phyloP scores from a whole-genome alignment of 2,329 filamentous ascomycete species.

The Neofusicoccum cordaticola region DNA sequence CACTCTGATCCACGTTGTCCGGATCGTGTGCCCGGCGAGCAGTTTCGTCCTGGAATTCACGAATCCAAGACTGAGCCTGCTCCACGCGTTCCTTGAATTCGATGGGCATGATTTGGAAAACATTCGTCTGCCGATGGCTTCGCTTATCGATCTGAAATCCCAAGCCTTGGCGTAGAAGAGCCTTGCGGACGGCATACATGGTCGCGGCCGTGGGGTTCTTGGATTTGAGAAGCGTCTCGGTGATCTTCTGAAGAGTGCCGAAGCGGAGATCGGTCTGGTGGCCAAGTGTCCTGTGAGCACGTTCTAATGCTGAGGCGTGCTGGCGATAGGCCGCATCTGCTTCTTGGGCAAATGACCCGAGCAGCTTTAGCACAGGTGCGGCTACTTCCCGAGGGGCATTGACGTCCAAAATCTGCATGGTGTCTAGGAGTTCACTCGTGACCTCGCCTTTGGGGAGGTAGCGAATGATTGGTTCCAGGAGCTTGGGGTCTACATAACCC shows the following conservation, averaged over 20 bases:
- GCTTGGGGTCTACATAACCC: conserved; percentile 44
- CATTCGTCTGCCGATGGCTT: conserved; percentile 51
- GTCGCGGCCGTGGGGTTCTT: conserved; percentile 46
- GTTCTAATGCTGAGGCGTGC: conserved; percentile 47
- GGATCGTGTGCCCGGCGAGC: conserved; percentile 23
- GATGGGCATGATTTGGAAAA: conserved; percentile 62
- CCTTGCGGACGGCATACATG: conserved; percentile 69
- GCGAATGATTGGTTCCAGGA: conserved; percentile 48
- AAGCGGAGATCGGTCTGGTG: conserved; percentile 44
- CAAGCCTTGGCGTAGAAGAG: conserved; percentile 59
- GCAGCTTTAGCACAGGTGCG: conserved; percentile 42
- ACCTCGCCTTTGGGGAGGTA: conserved; percentile 49
- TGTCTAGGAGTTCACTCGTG: conserved; percentile 31
- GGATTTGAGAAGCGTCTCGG: conserved; percentile 39
- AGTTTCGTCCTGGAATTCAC: conserved; percentile 52
- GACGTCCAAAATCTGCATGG: conserved; percentile 36
- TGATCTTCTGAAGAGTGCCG: conserved; percentile 48
- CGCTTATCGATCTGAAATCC: conserved; percentile 57
- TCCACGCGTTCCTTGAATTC: conserved; percentile 54
- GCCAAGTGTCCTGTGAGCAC: conserved; percentile 48
- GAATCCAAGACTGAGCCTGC: conserved; percentile 52
- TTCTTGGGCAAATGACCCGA: conserved; percentile 44
- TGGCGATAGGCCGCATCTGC: conserved; percentile 48
- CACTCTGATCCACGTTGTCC: not conserved
- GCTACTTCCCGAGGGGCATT: conserved; percentile 47